A percentile compares a stretch with the other conserved stretches of the same genome.
These are phyloP conservation scores for Centella asiatica DNA, from an alignment of 129 eudicot species.

Conservation along the genomic window DNA sequence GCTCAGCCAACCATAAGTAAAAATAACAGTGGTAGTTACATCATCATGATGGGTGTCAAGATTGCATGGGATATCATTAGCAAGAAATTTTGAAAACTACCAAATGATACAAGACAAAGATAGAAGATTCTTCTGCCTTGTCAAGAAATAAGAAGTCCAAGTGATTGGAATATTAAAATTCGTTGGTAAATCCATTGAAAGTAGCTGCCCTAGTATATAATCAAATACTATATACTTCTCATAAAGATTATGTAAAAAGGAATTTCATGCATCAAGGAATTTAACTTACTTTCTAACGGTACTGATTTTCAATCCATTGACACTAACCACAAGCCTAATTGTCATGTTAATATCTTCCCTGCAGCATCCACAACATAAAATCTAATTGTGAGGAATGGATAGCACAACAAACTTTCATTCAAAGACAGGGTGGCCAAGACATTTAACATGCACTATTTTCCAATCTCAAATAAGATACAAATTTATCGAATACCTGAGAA, in stretches of 20 bases:
- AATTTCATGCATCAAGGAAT: no score
- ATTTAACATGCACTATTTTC: conserved; percentile 4
- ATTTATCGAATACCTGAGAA: conserved; percentile 49
- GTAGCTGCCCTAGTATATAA: not conserved
- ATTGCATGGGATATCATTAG: not conserved
- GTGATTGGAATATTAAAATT: not conserved
- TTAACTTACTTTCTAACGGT: conserved; percentile 80
- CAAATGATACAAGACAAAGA: not conserved
- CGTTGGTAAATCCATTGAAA: not conserved
- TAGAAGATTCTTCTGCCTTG: not conserved
- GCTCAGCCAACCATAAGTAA: not conserved
- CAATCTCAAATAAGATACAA: not conserved
- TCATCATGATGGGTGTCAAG: no score
- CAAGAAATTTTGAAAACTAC: not conserved
- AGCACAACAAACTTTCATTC: not conserved
- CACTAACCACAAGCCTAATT: conserved; percentile 86
- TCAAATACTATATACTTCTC: not conserved
- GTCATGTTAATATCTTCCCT: conserved; percentile 98
- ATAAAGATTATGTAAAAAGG: not conserved
- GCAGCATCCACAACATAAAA: conserved; percentile 28
- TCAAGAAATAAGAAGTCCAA: not conserved
- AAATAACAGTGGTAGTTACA: not conserved
- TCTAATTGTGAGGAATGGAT: not conserved
- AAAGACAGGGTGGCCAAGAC: not conserved
- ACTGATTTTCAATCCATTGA: conserved; percentile 79